A percentile compares a stretch with the other conserved stretches of the same genome.
Conservation (phyloP, 345 rosid species). For the Eucalyptus erythrocorys region DNA sequence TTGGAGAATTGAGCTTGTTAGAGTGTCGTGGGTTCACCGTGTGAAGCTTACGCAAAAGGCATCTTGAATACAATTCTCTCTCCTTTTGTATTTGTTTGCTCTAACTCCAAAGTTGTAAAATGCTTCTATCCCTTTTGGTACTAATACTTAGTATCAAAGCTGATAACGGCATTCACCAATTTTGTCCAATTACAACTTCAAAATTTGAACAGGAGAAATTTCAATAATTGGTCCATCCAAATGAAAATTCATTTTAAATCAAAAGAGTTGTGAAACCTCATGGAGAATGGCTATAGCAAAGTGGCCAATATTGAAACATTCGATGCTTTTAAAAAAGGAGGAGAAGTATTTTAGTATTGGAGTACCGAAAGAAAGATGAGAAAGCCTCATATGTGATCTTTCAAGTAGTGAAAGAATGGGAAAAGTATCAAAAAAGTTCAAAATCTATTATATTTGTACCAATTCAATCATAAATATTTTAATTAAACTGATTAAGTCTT, state of each 20-base stretch:
- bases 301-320: too few relatives aligned
- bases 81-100: background rate
- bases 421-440: too few relatives aligned
- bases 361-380: too few relatives aligned
- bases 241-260: background rate
- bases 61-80: background rate
- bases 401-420: too few relatives aligned
- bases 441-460: too few relatives aligned
- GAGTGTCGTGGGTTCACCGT: background rate
- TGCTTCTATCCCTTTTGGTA: background rate
- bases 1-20: background rate
- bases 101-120: background rate
- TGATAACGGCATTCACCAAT: accelerated
- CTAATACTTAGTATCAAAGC: background rate
- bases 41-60: background rate
- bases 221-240: background rate
- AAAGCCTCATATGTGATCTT: background rate
- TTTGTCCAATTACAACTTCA: background rate
- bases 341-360: background rate
- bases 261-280: background rate
- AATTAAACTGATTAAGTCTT: too few relatives aligned
- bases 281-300: too few relatives aligned
- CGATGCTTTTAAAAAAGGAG: background rate
- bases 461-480: too few relatives aligned
- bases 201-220: too few relatives aligned